phyloP scores from a whole-genome alignment of 106 monocot genomes.

The Hemerocallis citrina region DNA sequence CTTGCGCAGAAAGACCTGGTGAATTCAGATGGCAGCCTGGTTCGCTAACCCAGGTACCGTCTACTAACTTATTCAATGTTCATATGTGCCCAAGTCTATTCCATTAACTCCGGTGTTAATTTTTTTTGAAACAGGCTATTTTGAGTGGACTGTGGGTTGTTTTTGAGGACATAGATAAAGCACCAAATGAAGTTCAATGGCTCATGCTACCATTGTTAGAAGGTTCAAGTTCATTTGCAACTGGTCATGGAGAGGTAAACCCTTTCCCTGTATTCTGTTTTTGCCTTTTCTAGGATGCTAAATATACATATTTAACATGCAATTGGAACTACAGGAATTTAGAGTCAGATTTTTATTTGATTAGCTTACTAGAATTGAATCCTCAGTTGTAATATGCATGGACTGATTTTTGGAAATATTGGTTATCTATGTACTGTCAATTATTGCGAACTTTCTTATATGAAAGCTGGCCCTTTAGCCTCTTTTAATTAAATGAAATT shows the following conservation, averaged over 20 bases:
- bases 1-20: conserved; percentile 85
- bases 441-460: background rate
- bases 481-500: background rate
- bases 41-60: conserved; percentile 79
- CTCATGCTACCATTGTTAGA: conserved; percentile 80
- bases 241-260: conserved; percentile 75
- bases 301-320: background rate
- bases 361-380: background rate
- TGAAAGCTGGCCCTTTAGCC: background rate
- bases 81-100: background rate
- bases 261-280: background rate
- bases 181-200: conserved; percentile 85
- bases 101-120: background rate
- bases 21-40: conserved; percentile 97
- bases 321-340: background rate
- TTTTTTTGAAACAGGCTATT: conserved; percentile 47
- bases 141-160: conserved; percentile 77
- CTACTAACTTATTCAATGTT: conserved; percentile 1
- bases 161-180: conserved; percentile 94
- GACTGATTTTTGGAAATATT: too few species aligned
- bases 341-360: background rate
- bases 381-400: too few species aligned
- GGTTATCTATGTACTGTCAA: background rate
- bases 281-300: background rate
- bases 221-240: conserved; percentile 71